Evolutionary conservation across 2,329 filamentous ascomycete genomes (phyloP).

Genomic region (Aspergillus sp.): DNA sequence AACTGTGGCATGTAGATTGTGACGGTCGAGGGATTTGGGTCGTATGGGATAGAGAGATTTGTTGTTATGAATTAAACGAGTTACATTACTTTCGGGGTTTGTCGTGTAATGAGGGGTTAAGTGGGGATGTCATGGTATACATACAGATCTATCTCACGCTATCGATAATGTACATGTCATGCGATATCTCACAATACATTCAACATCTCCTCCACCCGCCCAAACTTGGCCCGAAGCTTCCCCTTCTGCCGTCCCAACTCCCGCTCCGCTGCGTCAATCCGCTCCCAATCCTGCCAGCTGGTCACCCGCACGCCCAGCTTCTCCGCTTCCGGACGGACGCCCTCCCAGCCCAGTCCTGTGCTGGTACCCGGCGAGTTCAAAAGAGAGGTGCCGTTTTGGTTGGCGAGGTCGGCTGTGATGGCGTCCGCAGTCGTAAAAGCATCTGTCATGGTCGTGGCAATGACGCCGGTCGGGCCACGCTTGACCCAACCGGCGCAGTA

Average conservation of each 20-base stretch:
- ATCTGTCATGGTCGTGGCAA: slow-evolving; percentile 93
- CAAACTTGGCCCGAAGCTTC: slow-evolving; percentile 74
- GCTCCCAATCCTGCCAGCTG: slow-evolving; percentile 81
- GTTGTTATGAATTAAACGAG: background rate
- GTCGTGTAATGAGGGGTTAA: background rate
- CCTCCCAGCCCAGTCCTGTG: slow-evolving; percentile 70
- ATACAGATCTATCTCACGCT: background rate
- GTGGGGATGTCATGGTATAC: background rate
- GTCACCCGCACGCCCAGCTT: slow-evolving; percentile 61
- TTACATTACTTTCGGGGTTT: background rate
- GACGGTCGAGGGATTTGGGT: background rate
- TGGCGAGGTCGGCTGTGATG: slow-evolving; percentile 74
- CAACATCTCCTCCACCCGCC: slow-evolving; percentile 58
- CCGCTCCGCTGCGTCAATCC: slow-evolving; percentile 77
- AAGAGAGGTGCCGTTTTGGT: slow-evolving; percentile 37
- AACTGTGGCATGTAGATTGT: slow-evolving; percentile 9
- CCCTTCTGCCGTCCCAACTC: slow-evolving; percentile 64
- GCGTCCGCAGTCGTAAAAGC: slow-evolving; percentile 86
- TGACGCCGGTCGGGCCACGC: slow-evolving; percentile 88
- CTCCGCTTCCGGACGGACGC: slow-evolving; percentile 61
- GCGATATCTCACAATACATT: slow-evolving; percentile 26
- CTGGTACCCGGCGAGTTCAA: slow-evolving; percentile 43
- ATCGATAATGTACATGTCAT: background rate
- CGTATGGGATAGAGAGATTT: background rate
- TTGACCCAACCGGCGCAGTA: slow-evolving; percentile 98